Percentiles rank a stretch among this genome's conserved stretches.
Conservation (phyloP, 805 yeast genomes). For the Myxozyma geophila region DNA sequence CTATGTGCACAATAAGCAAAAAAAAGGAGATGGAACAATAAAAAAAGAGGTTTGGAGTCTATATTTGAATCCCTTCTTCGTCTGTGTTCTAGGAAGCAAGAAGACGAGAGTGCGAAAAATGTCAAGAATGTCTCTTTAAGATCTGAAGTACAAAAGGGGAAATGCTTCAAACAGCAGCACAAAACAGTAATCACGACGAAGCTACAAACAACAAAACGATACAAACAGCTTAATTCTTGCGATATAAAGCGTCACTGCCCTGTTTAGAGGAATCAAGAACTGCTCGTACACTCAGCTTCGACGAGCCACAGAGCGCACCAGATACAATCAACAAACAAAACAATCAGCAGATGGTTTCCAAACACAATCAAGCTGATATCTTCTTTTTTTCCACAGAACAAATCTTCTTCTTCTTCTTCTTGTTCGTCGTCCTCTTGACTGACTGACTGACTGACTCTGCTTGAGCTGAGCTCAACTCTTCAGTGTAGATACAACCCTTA, state of each 20-base stretch:
- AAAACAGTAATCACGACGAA: background rate
- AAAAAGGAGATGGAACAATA: background rate
- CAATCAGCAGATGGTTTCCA: no score
- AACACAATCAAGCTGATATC: no score
- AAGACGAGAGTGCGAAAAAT: conserved; percentile 1
- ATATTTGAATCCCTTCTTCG: background rate
- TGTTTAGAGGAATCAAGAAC: no score
- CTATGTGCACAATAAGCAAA: background rate
- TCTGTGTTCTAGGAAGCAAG: background rate
- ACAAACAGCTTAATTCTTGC: background rate
- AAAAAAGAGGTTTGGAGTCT: conserved; percentile 1
- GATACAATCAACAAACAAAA: no score
- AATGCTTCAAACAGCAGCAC: background rate
- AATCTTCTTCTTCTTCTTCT: no score
- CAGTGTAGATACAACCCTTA: background rate
- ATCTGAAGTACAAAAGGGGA: background rate
- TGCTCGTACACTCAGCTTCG: no score
- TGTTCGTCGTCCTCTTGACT: no score
- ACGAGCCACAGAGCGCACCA: no score
- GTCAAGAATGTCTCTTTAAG: background rate
- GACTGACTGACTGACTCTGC: no score
- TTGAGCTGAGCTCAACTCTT: no score
- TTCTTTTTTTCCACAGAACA: no score
- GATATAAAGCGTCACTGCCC: no score
- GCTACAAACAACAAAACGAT: background rate